Base-by-base conservation (phyloP, 2,329 filamentous ascomycete species). In the Fusarium austroafricanum region DNA sequence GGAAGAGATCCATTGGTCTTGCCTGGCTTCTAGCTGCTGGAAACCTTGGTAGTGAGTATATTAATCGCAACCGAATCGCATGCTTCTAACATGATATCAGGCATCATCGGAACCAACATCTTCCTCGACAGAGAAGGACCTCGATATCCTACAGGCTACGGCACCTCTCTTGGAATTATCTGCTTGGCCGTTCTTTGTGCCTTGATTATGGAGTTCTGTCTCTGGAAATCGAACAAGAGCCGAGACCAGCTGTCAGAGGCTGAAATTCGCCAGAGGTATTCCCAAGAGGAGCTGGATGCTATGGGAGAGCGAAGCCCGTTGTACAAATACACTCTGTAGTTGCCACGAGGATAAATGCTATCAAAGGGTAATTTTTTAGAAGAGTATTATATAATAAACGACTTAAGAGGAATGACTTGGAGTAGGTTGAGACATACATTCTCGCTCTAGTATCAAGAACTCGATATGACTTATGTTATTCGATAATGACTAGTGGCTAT, bases 91-190 rank as follows among this genome's bases (percentile, higher is more conserved):
- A 43, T 4, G 8, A 5, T 10, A 5, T 11, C 15, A 68, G 65
- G 62, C 28, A 50, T 78, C 26, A 68, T 81, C n/a, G 77, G 77
- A 40, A 75, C 72, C 17, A 80, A 81, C 61, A 78, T 82, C 52
- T 82, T 80, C 57, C 62, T 80, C 9, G 69, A 72, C 10, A 71
- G 59, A n/a, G 71, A 79, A 49, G 75, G 68, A 2, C 79, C 80
- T 2, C 61, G 46, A 15, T 82, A 81, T 62, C 73, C 69, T 2
- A 76, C 79, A 0, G 80, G 79, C 2, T 81, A 79, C 46, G 76
- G 78, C 0, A 71, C 76, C 3, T 73, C 76, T 9, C 69, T 81
- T 6, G 77, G 75, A 2, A 65, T 76, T 5, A 57, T 66, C 14
- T 67, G 63, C 5, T 9, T 70, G 5, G 70, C 47, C 2, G 45